These are phyloP conservation scores for Metschnikowia colocasiae DNA, from an alignment of 805 yeast species.

Conservation along the genomic window DNA sequence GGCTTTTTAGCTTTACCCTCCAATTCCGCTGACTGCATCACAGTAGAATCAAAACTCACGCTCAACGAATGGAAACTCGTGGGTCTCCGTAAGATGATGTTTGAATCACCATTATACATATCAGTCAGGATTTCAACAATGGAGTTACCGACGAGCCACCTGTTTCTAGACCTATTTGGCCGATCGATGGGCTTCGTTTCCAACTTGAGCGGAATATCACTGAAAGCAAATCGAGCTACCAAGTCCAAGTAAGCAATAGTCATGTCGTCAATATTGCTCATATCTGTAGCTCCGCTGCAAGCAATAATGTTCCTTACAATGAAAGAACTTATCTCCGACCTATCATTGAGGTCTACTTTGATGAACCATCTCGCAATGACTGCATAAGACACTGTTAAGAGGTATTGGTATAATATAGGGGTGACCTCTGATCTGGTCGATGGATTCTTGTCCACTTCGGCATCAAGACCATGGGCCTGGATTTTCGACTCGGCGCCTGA, in stretches of 20 bases:
- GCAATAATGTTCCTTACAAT: constrained; percentile 53
- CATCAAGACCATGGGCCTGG: constrained; percentile 40
- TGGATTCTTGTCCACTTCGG: constrained; percentile 50
- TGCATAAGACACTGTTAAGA: constrained; percentile 59
- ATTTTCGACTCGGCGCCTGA: not conserved
- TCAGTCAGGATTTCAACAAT: constrained; percentile 57
- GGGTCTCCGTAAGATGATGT: constrained; percentile 56
- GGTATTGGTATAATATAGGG: constrained; percentile 55
- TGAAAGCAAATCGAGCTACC: constrained; percentile 60
- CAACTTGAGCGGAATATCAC: constrained; percentile 56
- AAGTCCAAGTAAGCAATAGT: constrained; percentile 65
- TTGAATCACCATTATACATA: constrained; percentile 47
- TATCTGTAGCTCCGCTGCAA: constrained; percentile 22
- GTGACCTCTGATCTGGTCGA: constrained; percentile 49
- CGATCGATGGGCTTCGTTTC: constrained; percentile 11
- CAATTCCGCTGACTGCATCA: constrained; percentile 4
- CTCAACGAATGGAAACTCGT: constrained; percentile 46
- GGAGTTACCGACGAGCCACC: constrained; percentile 62
- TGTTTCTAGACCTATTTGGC: constrained; percentile 18
- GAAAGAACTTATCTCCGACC: constrained; percentile 59
- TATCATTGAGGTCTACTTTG: constrained; percentile 53
- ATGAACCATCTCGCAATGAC: constrained; percentile 72
- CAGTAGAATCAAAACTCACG: constrained; percentile 16
- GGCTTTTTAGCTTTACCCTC: constrained; percentile 11
- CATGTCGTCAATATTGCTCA: constrained; percentile 43